Conservation (phyloP, 1,139 yeast genomes). For the Debaryomyces coudertii region DNA sequence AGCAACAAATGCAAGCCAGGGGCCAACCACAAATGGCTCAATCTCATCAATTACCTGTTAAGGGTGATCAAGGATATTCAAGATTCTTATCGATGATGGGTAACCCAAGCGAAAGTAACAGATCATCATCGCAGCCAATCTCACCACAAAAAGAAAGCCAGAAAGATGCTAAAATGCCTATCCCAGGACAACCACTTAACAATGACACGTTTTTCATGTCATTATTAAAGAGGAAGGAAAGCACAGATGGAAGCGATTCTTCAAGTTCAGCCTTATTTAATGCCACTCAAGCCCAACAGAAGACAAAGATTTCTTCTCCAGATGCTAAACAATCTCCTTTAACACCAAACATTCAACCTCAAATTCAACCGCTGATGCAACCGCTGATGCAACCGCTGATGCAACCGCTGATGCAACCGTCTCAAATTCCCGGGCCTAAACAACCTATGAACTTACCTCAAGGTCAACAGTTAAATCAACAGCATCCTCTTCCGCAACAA, state of each 20-base stretch:
- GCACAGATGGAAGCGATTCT: not conserved
- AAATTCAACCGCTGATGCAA: constrained; percentile 10
- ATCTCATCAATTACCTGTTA: not conserved
- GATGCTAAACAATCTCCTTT: constrained; percentile 8
- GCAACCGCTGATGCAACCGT: constrained; percentile 19
- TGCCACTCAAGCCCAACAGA: not conserved
- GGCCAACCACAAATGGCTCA: constrained; percentile 9
- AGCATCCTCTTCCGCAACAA: constrained; percentile 16
- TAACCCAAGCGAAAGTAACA: constrained; percentile 1
- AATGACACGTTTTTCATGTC: constrained; percentile 61
- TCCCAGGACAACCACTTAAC: constrained; percentile 7
- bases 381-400: no score
- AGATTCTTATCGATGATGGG: constrained; percentile 11
- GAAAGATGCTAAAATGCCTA: not conserved
- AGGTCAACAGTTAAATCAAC: constrained; percentile 14
- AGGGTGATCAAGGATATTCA: constrained; percentile 10
- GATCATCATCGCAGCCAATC: not conserved
- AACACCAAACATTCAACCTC: constrained; percentile 13
- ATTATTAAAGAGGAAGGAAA: constrained; percentile 41
- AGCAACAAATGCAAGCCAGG: not conserved
- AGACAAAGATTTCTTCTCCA: not conserved
- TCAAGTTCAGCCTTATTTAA: constrained; percentile 2
- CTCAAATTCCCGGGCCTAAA: constrained; percentile 6
- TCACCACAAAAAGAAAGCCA: constrained; percentile 2
- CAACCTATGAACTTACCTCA: constrained; percentile 16